A percentile compares a stretch with the other conserved stretches of the same genome.
Evolutionary conservation across 2,329 filamentous ascomycete genomes (phyloP).

Genomic region (Beauveria medogensis): DNA sequence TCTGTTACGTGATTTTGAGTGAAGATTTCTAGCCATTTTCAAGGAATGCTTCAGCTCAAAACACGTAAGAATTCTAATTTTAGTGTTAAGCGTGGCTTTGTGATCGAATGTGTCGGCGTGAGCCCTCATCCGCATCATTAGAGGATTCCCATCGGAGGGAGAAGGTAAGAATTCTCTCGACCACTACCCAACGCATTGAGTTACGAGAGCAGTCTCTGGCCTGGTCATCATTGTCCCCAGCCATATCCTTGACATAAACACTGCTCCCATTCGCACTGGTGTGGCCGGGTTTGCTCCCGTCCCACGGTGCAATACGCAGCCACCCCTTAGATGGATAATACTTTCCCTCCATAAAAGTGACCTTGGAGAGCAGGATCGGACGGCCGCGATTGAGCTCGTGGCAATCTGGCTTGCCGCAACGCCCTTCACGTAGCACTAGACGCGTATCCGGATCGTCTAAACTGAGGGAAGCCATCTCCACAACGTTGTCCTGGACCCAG

Average conservation of each 20-base stretch:
- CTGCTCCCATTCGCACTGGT: neutral
- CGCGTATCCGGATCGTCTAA: conserved; percentile 26
- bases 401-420: conserved; percentile 27
- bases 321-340: conserved; percentile 22
- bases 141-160: conserved; percentile 26
- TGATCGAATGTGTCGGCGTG: neutral
- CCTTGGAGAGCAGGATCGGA: conserved; percentile 30
- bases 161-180: conserved; percentile 30
- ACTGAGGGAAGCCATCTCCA: conserved; percentile 29
- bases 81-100: neutral
- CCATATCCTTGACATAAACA: neutral
- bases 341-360: conserved; percentile 27
- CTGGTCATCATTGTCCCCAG: neutral
- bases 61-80: too few species aligned
- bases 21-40: neutral
- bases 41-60: neutral
- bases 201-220: conserved; percentile 11
- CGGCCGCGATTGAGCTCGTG: conserved; percentile 27
- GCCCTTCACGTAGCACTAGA: conserved; percentile 25
- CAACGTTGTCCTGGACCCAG: conserved; percentile 30
- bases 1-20: neutral
- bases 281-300: neutral
- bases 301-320: conserved; percentile 27
- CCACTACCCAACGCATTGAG: conserved; percentile 30
- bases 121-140: conserved; percentile 2